Evolutionary conservation across 148 eudicot genomes (phyloP), one percentile per base, ranked within the genome.

Genomic region (Pouteria glomerata): DNA sequence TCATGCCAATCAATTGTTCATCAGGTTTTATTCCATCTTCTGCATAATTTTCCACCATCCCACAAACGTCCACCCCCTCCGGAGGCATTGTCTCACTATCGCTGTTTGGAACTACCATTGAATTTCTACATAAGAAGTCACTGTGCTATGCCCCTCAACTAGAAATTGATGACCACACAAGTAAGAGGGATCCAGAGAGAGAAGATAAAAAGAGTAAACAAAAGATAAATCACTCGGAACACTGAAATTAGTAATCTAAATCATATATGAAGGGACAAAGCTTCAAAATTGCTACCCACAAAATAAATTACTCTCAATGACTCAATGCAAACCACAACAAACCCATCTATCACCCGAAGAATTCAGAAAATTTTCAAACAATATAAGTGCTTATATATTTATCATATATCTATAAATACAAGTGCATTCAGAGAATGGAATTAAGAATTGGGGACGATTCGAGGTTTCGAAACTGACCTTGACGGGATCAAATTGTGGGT

Each of bases 51-150:
- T 81, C 84, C 26, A 21, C 15, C 55, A 35, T 61, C 53, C 13
- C 82, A 69, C 73, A 34, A 70, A 34, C 69, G 26, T 70, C 81
- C 24, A 35, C 80, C 72, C 72, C 86, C 64, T 78, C 81, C 47
- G 35, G 35, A 27, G 72, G 71, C 87, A 84, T 77, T 73, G 64
- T 61, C 53, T 61, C 56, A 59, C 13, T 45, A 42, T 55, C 42
- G 39, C 14, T n/a, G n/a, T n/a, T n/a, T n/a, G n/a, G 33, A 58
- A 8, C 35, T 47, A 59, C 52, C 3, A 24, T 34, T n/a, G 41
- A 23, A 19, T 57, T 42, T 24, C 14, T 23, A 69, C 61, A 8
- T 37, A 53, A 31, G 18, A 21, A 76, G 62, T 63, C 56, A 52
- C 45, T 13, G 29, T 16, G 39, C 35, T 30, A 13, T 76, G 44